Conservation (phyloP, 306 rosid genomes). For the Cercis canadensis region DNA sequence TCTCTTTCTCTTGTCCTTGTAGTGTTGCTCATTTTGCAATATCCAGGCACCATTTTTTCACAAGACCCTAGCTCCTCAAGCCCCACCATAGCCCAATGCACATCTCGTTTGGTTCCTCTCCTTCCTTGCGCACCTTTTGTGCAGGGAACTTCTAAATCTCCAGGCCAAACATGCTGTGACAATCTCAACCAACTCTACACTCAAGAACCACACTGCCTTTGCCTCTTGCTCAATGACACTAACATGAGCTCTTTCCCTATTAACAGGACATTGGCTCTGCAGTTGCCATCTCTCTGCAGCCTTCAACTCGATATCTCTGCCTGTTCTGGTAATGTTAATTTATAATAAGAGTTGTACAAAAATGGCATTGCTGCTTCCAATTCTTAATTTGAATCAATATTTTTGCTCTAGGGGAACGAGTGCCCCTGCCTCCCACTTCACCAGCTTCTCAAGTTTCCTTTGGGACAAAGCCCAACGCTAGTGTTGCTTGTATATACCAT, state of each 20-base stretch:
- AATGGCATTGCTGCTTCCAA: too few relatives aligned
- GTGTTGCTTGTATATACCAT: constrained; percentile 50
- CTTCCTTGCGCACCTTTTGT: constrained; percentile 69
- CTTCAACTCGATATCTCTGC: constrained; percentile 52
- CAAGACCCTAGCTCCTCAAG: constrained; percentile 51
- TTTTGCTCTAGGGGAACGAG: too few relatives aligned
- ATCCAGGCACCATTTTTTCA: constrained; percentile 41
- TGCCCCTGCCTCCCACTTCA: constrained; percentile 41
- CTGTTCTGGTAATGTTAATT: constrained; percentile 59
- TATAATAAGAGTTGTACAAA: too few relatives aligned
- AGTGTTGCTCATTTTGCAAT: constrained; percentile 32
- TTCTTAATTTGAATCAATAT: too few relatives aligned
- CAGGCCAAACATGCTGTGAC: constrained; percentile 59
- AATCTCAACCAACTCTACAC: constrained; percentile 62
- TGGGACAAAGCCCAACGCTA: constrained; percentile 51
- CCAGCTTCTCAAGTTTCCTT: constrained; percentile 52
- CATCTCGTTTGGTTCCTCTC: constrained; percentile 62
- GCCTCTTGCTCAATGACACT: constrained; percentile 63
- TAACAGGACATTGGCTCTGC: constrained; percentile 69
- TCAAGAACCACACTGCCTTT: constrained; percentile 69
- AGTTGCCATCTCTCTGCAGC: constrained; percentile 68
- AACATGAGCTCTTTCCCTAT: constrained; percentile 54
- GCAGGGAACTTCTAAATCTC: constrained; percentile 57
- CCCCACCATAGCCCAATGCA: constrained; percentile 63
- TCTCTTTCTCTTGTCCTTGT: constrained; percentile 31